These are phyloP conservation scores for Pouteria glomerata DNA, from an alignment of 148 eudicot species.

Conservation along the genomic window DNA sequence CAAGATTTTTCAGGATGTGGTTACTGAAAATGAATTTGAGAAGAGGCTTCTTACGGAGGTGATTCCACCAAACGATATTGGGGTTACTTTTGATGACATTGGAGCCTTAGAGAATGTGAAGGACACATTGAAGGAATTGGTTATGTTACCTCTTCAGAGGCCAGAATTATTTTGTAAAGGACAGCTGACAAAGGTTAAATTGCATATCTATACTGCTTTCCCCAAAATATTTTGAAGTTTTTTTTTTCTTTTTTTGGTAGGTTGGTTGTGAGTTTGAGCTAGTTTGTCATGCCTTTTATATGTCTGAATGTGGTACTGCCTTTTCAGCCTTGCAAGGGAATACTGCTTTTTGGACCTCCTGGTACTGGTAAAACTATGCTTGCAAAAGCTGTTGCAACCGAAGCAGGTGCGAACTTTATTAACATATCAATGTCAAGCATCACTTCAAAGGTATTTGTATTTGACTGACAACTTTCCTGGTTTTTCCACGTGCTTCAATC, in stretches of 20 bases:
- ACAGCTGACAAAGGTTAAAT: conserved; percentile 78
- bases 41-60: conserved; percentile 81
- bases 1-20: conserved; percentile 68
- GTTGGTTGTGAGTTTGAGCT: conserved; percentile 5
- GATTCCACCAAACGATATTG: conserved; percentile 86
- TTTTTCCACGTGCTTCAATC: background rate
- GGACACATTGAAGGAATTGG: conserved; percentile 80
- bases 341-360: conserved; percentile 91
- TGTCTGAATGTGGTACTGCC: conserved; percentile 13
- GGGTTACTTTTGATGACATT: conserved; percentile 86
- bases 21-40: conserved; percentile 91
- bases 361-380: conserved; percentile 99
- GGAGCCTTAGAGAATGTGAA: conserved; percentile 85
- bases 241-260: background rate
- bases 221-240: background rate
- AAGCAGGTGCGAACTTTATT: conserved; percentile 97
- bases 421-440: conserved; percentile 97
- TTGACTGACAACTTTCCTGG: background rate
- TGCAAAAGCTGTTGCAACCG: conserved; percentile 98
- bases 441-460: conserved; percentile 62
- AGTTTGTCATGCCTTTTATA: background rate
- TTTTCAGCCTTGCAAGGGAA: conserved; percentile 93
- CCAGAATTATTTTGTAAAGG: conserved; percentile 85
- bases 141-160: conserved; percentile 91
- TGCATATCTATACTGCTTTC: background rate